phyloP scores from a whole-genome alignment of 805 yeast genomes.

The Suhomyces sp. region DNA sequence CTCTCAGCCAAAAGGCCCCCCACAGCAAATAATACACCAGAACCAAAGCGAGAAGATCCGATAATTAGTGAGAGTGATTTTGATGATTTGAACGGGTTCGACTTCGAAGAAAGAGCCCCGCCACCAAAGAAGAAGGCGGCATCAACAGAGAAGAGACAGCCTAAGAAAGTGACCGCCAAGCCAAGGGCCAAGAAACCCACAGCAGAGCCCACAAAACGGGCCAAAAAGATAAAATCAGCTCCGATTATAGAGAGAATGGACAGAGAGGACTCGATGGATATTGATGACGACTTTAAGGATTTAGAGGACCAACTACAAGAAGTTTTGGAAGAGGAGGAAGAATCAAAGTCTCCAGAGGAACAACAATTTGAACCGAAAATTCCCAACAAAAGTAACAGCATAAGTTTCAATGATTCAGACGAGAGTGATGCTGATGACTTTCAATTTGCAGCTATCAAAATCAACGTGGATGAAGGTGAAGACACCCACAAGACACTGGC shows the following conservation, averaged over 20 bases:
- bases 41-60: slow-evolving; percentile 10
- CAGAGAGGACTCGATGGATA: slow-evolving; percentile 16
- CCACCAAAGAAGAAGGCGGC: not conserved
- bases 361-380: slow-evolving; percentile 9
- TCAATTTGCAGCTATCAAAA: slow-evolving; percentile 24
- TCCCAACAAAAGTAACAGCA: slow-evolving; percentile 7
- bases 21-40: slow-evolving; percentile 15
- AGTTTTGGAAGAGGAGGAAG: slow-evolving; percentile 31
- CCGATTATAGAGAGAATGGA: slow-evolving; percentile 6
- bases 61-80: slow-evolving; percentile 40
- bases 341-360: not conserved
- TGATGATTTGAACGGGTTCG: slow-evolving; percentile 28
- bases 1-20: slow-evolving; percentile 10
- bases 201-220: slow-evolving; percentile 6
- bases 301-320: slow-evolving; percentile 44
- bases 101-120: slow-evolving; percentile 10
- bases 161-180: slow-evolving; percentile 1
- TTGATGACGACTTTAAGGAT: slow-evolving; percentile 43
- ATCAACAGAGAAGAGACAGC: not conserved
- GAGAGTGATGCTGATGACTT: slow-evolving; percentile 25
- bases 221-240: slow-evolving; percentile 1
- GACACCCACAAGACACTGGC: not conserved
- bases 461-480: slow-evolving; percentile 20
- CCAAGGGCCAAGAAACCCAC: not conserved
- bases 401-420: slow-evolving; percentile 22